Percentiles rank a stretch among this genome's conserved stretches.
These are phyloP conservation scores for Balamuthia mandrillaris DNA, from an alignment of 208 protist species.

Conservation along the genomic window DNA sequence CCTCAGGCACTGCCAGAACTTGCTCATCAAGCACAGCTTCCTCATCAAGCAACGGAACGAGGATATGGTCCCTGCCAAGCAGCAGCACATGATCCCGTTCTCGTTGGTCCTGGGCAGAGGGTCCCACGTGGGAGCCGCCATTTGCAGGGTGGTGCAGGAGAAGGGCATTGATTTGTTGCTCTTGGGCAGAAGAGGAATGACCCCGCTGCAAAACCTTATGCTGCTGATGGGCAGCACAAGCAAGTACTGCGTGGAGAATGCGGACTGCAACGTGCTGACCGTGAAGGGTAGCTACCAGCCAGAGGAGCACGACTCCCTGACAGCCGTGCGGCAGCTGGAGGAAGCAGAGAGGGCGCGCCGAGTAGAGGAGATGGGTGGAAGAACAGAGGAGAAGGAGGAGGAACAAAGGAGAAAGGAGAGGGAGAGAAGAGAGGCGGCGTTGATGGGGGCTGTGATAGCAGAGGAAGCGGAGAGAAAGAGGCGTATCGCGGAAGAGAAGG, in stretches of 20 bases:
- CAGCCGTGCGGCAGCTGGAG: not conserved
- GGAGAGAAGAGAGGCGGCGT: too few species aligned
- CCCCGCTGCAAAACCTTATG: not conserved
- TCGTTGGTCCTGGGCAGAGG: not conserved
- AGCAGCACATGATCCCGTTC: too few species aligned
- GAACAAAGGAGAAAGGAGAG: too few species aligned
- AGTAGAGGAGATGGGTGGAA: too few species aligned
- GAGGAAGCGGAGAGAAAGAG: too few species aligned
- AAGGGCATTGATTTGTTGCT: conserved; percentile 16
- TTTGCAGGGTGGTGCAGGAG: not conserved
- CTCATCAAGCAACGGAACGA: too few species aligned
- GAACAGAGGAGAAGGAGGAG: conserved; percentile 9
- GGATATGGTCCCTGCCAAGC: too few species aligned
- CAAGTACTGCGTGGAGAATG: not conserved
- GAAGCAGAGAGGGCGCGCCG: not conserved
- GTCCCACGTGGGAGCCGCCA: not conserved
- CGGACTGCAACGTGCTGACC: not conserved
- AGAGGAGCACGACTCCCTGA: not conserved
- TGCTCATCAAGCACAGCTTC: too few species aligned
- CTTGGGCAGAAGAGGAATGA: conserved; percentile 17
- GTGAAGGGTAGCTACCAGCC: not conserved
- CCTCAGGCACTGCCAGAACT: too few species aligned
- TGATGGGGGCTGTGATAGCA: too few species aligned
- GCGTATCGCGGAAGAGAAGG: too few species aligned
- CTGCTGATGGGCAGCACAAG: not conserved